These are phyloP conservation scores for Podila clonocystis DNA, from an alignment of 192 early-diverging fungal genomes.

Conservation along the genomic window DNA sequence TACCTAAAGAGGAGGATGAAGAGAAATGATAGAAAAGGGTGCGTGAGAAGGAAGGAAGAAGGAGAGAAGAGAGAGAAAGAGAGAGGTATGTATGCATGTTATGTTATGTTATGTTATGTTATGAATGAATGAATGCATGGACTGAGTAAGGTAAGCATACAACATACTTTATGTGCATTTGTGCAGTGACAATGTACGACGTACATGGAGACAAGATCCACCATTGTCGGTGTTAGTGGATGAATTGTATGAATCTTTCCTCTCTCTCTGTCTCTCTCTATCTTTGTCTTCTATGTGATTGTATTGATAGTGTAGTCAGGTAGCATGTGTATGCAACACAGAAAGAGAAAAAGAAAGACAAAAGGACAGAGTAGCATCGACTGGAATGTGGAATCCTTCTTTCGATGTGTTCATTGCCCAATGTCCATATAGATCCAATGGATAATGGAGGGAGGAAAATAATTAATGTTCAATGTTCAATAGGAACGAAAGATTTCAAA, in stretches of 20 bases:
- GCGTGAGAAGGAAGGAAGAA: neutral
- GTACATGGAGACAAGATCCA: neutral
- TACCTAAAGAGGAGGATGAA: neutral
- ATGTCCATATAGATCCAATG: neutral
- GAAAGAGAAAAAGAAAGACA: slow-evolving; percentile 1
- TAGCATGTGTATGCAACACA: neutral
- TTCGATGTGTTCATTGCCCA: neutral
- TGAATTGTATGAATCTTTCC: neutral
- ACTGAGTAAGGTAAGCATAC: too few relatives aligned
- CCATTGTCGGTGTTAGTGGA: neutral
- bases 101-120: neutral
- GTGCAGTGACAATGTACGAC: neutral
- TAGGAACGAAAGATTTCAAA: neutral
- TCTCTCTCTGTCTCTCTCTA: neutral
- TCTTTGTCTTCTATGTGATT: neutral
- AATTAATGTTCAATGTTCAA: too few relatives aligned
- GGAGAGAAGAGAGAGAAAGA: neutral
- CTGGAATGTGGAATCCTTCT: slow-evolving; percentile 47
- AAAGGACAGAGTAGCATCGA: slow-evolving; percentile 21
- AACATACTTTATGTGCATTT: too few relatives aligned
- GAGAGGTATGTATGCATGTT: neutral
- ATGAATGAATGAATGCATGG: neutral
- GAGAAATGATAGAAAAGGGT: neutral
- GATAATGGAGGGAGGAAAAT: neutral
- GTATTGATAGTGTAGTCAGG: neutral